Evolutionary conservation across 2,329 filamentous ascomycete genomes (phyloP), one percentile per base, ranked within the genome.

Genomic region (Monilinia laxa): DNA sequence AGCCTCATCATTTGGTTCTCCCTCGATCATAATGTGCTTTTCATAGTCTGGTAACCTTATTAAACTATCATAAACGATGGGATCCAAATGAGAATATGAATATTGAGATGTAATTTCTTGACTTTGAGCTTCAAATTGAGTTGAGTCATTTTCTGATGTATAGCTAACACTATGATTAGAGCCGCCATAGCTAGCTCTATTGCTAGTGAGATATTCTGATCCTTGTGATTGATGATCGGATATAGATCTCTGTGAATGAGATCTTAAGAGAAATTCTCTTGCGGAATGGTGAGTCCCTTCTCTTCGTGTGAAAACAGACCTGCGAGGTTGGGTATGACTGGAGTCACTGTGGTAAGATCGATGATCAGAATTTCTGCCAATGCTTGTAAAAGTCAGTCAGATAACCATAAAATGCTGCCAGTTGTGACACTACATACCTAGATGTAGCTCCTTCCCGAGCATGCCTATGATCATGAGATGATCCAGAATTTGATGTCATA

Each of bases 311-410:
- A n/a, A 11, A 31, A 11, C 20, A 49, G 11, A 49, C 14, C 20
- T 59, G 20, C 25, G 20, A 49, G 20, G 9, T 49, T n/a, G 57
- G 14, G 6, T 59, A 28, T 6, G 42, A 4, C n/a, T 45, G 12
- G 25, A 7, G 6, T 49, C 25, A 4, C 9, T 42, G 12, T 47
- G 3, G 20, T 23, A 10, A 23, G 28, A 7, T 18, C 35, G 42
- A 49, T 49, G 25, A 35, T 11, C 4, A 35, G 12, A 35, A 35
- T 18, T 23, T 20, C 6, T 49, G 18, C 18, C 28, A 4, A 20
- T 59, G 42, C 57, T 59, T 59, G 16, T 59, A n/a, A 49, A 59
- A 59, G 42, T 59, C 42, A 59, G 57, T 35, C 49, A 49, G 42
- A 49, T 35, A 49, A 28, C 23, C 57, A 35, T 12, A 23, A 18